These are phyloP conservation scores for Babjeviella inositovora DNA, from an alignment of 805 yeast species.

Conservation along the genomic window DNA sequence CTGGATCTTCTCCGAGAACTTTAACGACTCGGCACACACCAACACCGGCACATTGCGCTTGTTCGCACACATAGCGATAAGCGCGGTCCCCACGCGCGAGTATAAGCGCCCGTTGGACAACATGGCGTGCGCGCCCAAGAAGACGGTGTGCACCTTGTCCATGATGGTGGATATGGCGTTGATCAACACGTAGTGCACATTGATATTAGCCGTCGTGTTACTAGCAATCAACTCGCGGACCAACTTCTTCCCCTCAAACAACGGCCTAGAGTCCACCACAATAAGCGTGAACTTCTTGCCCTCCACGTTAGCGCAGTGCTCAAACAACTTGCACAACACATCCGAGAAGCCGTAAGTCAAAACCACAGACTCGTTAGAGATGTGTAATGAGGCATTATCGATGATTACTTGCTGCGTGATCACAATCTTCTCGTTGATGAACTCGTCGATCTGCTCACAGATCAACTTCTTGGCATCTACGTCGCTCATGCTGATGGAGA, in stretches of 20 bases:
- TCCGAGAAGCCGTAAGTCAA: constrained; percentile 81
- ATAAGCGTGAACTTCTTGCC: constrained; percentile 60
- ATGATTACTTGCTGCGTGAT: constrained; percentile 73
- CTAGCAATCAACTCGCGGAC: constrained; percentile 44
- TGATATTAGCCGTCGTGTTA: too few relatives aligned
- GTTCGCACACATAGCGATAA: constrained; percentile 83
- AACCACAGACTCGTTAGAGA: constrained; percentile 60
- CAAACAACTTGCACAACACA: constrained; percentile 62
- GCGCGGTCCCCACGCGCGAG: constrained; percentile 89
- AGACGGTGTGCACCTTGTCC: constrained; percentile 71
- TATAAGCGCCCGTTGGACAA: constrained; percentile 86
- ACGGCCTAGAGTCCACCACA: constrained; percentile 85
- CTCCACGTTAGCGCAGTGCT: constrained; percentile 47
- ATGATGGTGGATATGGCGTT: constrained; percentile 68
- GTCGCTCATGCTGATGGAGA: constrained; percentile 60
- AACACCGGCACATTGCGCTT: constrained; percentile 84
- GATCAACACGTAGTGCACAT: constrained; percentile 64
- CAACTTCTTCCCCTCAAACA: constrained; percentile 80
- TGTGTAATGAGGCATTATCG: constrained; percentile 64
- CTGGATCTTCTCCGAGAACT: constrained; percentile 90
- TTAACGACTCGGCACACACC: constrained; percentile 89
- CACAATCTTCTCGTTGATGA: constrained; percentile 72
- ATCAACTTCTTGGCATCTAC: constrained; percentile 51
- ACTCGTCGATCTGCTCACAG: constrained; percentile 56
- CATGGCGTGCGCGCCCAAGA: constrained; percentile 95